These are phyloP conservation scores for Diaporthe citriasiana DNA, from an alignment of 2,329 filamentous ascomycete genomes.

Conservation along the genomic window DNA sequence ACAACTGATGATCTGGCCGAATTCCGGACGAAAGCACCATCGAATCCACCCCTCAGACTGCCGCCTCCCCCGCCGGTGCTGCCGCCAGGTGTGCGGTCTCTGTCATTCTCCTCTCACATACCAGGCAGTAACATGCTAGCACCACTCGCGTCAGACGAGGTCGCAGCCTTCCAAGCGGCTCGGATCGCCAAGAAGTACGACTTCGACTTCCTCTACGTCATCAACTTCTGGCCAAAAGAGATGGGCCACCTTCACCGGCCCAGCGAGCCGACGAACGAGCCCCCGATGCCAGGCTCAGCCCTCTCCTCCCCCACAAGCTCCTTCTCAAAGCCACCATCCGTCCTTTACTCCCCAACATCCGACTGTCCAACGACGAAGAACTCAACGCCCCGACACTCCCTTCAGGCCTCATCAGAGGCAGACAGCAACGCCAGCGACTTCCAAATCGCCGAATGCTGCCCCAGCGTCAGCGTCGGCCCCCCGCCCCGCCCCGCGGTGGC, in stretches of 20 bases:
- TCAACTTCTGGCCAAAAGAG: constrained; percentile 68
- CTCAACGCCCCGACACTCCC: constrained; percentile 42
- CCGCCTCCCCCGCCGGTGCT: constrained; percentile 37
- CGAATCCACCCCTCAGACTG: constrained; percentile 41
- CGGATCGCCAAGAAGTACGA: constrained; percentile 69
- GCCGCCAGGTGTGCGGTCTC: constrained; percentile 43
- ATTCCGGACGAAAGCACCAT: constrained; percentile 44
- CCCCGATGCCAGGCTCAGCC: background rate
- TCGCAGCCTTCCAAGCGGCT: constrained; percentile 68
- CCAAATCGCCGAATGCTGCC: constrained; percentile 43
- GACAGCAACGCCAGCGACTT: constrained; percentile 1
- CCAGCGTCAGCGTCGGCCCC: constrained; percentile 39
- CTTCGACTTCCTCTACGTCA: constrained; percentile 71
- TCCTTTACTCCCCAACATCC: constrained; percentile 38
- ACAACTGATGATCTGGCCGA: constrained; percentile 73
- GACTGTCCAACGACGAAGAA: constrained; percentile 32
- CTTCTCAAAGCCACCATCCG: constrained; percentile 33
- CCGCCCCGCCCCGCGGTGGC: constrained; percentile 51
- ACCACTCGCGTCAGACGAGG: constrained; percentile 59
- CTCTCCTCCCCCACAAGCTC: constrained; percentile 27
- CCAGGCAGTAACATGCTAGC: constrained; percentile 48
- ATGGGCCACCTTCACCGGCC: constrained; percentile 45
- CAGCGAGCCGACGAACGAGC: constrained; percentile 21
- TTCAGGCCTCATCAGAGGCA: constrained; percentile 23
- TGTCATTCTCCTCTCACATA: constrained; percentile 54